Evolutionary conservation across 2,329 filamentous ascomycete genomes (phyloP).

Genomic region (Clarireedia sp.): DNA sequence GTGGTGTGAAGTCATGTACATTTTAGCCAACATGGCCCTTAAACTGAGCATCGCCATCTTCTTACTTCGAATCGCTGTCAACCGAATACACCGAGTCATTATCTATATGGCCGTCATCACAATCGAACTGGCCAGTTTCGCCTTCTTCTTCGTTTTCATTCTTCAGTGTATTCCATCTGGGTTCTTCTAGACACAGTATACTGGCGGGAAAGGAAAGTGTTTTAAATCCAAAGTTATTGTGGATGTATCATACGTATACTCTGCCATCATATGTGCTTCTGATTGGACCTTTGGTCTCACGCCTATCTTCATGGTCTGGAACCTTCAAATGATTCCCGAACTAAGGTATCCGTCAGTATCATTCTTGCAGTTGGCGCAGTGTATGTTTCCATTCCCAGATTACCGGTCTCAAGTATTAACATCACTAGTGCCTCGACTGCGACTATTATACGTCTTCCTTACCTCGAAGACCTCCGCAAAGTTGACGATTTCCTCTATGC

Average conservation of each 20-base stretch:
- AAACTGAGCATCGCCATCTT: constrained; percentile 35
- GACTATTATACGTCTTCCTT: constrained; percentile 36
- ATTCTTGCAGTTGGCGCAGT: constrained; percentile 30
- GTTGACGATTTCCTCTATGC: constrained; percentile 33
- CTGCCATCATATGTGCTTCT: constrained; percentile 32
- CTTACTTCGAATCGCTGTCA: constrained; percentile 32
- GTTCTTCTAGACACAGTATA: constrained; percentile 35
- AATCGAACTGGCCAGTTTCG: constrained; percentile 29
- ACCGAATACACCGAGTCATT: constrained; percentile 27
- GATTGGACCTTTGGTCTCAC: constrained; percentile 36
- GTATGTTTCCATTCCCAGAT: constrained; percentile 25
- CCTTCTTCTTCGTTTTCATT: constrained; percentile 33
- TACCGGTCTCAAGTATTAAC: constrained; percentile 12
- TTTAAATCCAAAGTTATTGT: constrained; percentile 27
- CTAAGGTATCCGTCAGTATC: constrained; percentile 31
- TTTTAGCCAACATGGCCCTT: constrained; percentile 33
- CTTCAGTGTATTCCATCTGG: constrained; percentile 33
- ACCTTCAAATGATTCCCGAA: constrained; percentile 33
- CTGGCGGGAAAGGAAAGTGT: constrained; percentile 29
- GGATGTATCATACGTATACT: constrained; percentile 33
- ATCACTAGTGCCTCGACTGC: constrained; percentile 31
- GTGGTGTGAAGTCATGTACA: constrained; percentile 33
- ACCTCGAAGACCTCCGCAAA: constrained; percentile 31
- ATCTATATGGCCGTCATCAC: constrained; percentile 30
- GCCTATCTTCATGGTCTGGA: constrained; percentile 36